phyloP scores from a whole-genome alignment of 768 basidiomycete genomes.

The Suillus clintonianus region DNA sequence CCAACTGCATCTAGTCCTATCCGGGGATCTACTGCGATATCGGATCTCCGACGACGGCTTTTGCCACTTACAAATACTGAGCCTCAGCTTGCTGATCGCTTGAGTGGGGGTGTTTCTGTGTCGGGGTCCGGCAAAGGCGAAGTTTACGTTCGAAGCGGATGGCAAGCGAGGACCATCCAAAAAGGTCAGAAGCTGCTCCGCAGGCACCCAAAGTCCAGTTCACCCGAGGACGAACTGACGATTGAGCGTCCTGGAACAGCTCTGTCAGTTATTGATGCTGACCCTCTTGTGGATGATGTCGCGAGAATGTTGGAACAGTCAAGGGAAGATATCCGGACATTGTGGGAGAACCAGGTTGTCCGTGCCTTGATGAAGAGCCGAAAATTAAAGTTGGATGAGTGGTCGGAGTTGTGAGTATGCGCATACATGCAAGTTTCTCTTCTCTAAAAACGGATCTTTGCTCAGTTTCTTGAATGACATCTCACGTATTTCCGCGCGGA shows the following conservation, averaged over 20 bases:
- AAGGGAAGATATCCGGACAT: slow-evolving; percentile 64
- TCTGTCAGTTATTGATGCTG: slow-evolving; percentile 41
- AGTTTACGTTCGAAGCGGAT: slow-evolving; percentile 77
- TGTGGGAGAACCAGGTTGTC: slow-evolving; percentile 77
- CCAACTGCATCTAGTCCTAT: slow-evolving; percentile 19
- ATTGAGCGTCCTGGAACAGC: slow-evolving; percentile 28
- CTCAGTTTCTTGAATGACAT: slow-evolving; percentile 76
- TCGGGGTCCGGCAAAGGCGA: slow-evolving; percentile 77
- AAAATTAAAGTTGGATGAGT: slow-evolving; percentile 79
- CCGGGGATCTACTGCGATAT: slow-evolving; percentile 37
- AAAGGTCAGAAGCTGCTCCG: slow-evolving; percentile 41
- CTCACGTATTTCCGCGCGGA: slow-evolving; percentile 62
- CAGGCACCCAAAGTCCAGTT: slow-evolving; percentile 27
- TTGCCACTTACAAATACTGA: slow-evolving; percentile 64
- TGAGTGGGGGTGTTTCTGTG: slow-evolving; percentile 73
- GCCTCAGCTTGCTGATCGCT: slow-evolving; percentile 62
- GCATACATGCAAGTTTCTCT: slow-evolving; percentile 23
- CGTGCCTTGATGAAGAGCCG: slow-evolving; percentile 66
- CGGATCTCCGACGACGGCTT: slow-evolving; percentile 59
- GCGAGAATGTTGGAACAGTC: slow-evolving; percentile 58
- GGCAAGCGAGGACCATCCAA: slow-evolving; percentile 72
- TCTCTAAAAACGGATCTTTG: slow-evolving; percentile 6
- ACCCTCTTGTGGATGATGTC: slow-evolving; percentile 61
- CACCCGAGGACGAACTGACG: slow-evolving; percentile 23
- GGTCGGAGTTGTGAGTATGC: slow-evolving; percentile 79